phyloP scores from a whole-genome alignment of 106 monocot species.

The Platanthera guangdongensis region DNA sequence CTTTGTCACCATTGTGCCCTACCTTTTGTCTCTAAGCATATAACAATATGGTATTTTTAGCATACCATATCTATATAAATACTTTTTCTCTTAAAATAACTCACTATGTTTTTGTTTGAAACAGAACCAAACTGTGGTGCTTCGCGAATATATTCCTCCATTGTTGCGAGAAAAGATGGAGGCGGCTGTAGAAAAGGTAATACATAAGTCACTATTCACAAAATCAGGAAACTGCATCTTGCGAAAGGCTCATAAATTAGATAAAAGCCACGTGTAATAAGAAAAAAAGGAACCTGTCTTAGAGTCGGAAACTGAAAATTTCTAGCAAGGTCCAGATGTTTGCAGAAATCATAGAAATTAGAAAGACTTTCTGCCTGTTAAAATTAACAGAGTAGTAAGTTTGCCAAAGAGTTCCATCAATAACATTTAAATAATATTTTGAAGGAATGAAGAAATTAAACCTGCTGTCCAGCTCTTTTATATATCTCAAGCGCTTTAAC shows the following conservation, averaged over 20 bases:
- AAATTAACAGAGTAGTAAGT: background rate
- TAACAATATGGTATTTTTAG: background rate
- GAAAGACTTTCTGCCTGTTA: constrained; percentile 66
- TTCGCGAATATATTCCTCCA: constrained; percentile 97
- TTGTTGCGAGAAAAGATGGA: constrained; percentile 74
- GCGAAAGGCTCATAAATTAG: background rate
- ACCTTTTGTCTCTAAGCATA: too few species aligned
- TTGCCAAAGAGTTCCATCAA: background rate
- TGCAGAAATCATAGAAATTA: constrained; percentile 77
- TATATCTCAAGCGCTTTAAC: constrained; percentile 72
- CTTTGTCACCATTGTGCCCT: too few species aligned
- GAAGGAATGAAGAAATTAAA: constrained; percentile 3
- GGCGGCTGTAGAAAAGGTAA: constrained; percentile 56
- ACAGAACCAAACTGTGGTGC: constrained; percentile 54
- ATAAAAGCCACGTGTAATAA: background rate
- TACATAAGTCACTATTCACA: background rate
- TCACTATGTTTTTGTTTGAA: constrained; percentile 45
- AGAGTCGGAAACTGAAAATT: constrained; percentile 77
- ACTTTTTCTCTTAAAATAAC: constrained; percentile 5
- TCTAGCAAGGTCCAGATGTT: constrained; percentile 66
- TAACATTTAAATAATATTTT: background rate
- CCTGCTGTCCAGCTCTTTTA: constrained; percentile 72
- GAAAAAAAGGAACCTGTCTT: constrained; percentile 41
- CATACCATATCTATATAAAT: background rate
- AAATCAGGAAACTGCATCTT: background rate